Conservation (phyloP, 1,284 basidiomycete species). For the Phylloporus gajari region DNA sequence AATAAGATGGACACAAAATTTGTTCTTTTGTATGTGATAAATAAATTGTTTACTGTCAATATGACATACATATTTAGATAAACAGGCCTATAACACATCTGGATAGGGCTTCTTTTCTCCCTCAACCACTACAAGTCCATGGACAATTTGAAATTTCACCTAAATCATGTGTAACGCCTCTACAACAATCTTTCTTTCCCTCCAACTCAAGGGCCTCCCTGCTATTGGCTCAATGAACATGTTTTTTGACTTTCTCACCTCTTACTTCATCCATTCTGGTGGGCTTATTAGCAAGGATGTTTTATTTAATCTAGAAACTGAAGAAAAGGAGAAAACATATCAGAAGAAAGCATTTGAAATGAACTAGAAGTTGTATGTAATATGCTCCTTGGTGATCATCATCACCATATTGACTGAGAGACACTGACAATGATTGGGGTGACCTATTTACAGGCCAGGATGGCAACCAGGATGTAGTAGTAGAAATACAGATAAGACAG, state of each 20-base stretch:
- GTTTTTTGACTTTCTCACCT: neutral
- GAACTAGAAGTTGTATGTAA: neutral
- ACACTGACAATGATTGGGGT: neutral
- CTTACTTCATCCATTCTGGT: neutral
- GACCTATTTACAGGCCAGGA: neutral
- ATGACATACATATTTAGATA: neutral
- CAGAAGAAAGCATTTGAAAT: neutral
- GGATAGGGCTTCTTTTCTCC: neutral
- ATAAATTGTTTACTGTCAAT: too few species aligned
- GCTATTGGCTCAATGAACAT: neutral
- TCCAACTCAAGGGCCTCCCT: neutral
- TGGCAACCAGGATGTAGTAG: neutral
- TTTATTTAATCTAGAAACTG: neutral
- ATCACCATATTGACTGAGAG: neutral
- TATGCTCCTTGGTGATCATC: neutral
- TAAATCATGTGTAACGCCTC: neutral
- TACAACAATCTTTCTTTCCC: neutral
- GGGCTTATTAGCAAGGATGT: neutral
- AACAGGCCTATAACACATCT: neutral
- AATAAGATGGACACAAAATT: too few species aligned
- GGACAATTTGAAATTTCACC: neutral
- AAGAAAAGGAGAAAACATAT: neutral
- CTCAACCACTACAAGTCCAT: neutral
- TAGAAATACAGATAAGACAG: neutral
- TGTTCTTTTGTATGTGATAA: neutral